Evolutionary conservation across 495 filamentous ascomycete genomes (phyloP).

Genomic region (Zalerion maritima): DNA sequence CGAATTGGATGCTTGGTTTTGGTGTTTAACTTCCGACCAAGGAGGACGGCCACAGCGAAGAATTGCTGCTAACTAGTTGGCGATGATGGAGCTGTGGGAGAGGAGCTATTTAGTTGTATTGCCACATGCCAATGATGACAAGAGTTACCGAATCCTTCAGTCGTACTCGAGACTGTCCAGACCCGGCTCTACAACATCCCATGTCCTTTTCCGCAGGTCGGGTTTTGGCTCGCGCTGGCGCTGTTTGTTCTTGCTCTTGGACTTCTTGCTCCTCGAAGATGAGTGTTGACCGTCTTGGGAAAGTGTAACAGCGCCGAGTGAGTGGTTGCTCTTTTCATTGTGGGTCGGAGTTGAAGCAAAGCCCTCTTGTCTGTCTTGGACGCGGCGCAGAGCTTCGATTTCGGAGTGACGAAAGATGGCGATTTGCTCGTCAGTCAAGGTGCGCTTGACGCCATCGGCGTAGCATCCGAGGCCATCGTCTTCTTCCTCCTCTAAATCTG

Average conservation of each 20-base stretch:
- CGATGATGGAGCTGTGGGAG: no score
- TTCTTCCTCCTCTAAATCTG: constrained; percentile 35
- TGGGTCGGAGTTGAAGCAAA: no score
- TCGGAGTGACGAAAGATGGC: constrained; percentile 84
- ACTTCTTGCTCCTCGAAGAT: constrained; percentile 12
- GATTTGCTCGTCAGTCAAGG: constrained; percentile 83
- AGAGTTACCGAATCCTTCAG: no score
- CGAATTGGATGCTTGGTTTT: no score
- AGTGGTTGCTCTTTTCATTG: constrained; percentile 7
- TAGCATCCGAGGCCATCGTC: constrained; percentile 80
- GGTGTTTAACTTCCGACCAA: no score
- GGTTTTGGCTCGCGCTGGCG: constrained; percentile 30
- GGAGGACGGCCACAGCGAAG: no score
- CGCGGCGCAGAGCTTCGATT: constrained; percentile 54
- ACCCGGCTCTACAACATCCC: constrained; percentile 39
- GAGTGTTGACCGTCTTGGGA: constrained; percentile 3
- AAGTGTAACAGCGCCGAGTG: constrained; percentile 6
- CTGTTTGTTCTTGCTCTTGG: constrained; percentile 21
- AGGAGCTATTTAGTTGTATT: no score
- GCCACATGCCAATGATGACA: no score
- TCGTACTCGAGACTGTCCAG: constrained; percentile 38
- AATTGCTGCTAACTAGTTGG: no score
- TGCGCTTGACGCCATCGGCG: constrained; percentile 75
- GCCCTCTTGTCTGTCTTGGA: no score
- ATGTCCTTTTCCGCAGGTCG: constrained; percentile 42